Evolutionary conservation across 176 grass and related monocot species (phyloP).

Genomic region (Zoysia pacifica): DNA sequence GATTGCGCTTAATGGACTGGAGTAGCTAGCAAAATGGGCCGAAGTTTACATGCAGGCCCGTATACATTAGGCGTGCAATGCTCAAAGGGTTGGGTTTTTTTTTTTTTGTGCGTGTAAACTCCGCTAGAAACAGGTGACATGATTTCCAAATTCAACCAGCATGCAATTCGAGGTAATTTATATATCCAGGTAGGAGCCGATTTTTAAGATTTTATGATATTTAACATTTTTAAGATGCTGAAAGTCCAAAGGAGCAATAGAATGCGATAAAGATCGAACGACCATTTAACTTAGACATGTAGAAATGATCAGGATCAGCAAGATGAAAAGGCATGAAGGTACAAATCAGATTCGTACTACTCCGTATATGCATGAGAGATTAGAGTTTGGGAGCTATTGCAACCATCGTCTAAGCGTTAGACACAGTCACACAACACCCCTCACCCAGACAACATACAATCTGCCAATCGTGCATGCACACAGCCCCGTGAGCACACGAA

Average conservation of each 20-base stretch:
- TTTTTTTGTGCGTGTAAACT: too few relatives aligned
- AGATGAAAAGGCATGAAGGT: background rate
- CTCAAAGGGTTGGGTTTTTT: too few relatives aligned
- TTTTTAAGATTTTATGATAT: too few relatives aligned
- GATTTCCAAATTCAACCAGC: too few relatives aligned
- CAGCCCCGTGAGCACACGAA: conserved; percentile 45
- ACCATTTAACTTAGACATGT: background rate
- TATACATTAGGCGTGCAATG: too few relatives aligned
- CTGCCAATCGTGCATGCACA: conserved; percentile 24
- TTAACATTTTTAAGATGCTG: background rate
- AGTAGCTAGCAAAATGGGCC: background rate
- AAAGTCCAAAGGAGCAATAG: background rate
- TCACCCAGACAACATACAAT: conserved; percentile 29
- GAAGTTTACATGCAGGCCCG: background rate
- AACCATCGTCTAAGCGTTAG: background rate
- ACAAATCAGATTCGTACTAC: background rate
- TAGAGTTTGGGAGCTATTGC: background rate
- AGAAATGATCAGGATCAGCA: background rate
- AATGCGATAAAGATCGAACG: background rate
- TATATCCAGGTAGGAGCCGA: too few relatives aligned
- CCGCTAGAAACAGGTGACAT: too few relatives aligned
- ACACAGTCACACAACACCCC: conserved; percentile 18
- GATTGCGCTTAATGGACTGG: background rate
- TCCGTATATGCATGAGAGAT: background rate
- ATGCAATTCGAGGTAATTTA: too few relatives aligned